These are phyloP conservation scores for Sporothrix brasiliensis DNA, from an alignment of 2,329 filamentous ascomycete species.

Conservation along the genomic window DNA sequence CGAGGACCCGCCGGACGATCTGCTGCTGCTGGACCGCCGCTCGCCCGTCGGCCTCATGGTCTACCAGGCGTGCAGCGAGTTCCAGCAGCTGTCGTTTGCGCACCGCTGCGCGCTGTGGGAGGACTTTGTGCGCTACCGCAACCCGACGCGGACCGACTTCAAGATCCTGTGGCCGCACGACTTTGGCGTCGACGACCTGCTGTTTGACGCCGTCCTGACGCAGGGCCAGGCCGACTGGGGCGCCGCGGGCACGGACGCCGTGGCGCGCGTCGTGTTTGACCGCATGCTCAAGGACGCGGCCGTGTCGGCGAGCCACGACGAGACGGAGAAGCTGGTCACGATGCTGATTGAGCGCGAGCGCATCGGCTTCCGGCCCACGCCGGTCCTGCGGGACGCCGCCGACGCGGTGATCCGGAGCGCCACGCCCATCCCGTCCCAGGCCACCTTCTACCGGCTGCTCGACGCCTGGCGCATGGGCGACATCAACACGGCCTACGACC, in stretches of 20 bases:
- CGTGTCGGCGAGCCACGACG: slow-evolving; percentile 33
- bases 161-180: slow-evolving; percentile 57
- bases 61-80: slow-evolving; percentile 76
- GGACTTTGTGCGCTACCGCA: slow-evolving; percentile 76
- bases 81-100: slow-evolving; percentile 76
- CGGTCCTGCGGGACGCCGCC: slow-evolving; percentile 19
- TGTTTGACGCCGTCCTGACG: slow-evolving; percentile 61
- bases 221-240: slow-evolving; percentile 57
- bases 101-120: slow-evolving; percentile 80
- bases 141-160: slow-evolving; percentile 69
- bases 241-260: background rate
- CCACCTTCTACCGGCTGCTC: slow-evolving; percentile 59
- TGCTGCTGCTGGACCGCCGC: slow-evolving; percentile 67
- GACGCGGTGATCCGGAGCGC: slow-evolving; percentile 30
- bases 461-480: slow-evolving; percentile 92
- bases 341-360: slow-evolving; percentile 34
- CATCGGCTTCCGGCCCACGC: slow-evolving; percentile 32
- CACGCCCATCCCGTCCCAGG: slow-evolving; percentile 46
- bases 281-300: slow-evolving; percentile 30
- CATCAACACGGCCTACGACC: slow-evolving; percentile 86
- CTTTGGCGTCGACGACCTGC: slow-evolving; percentile 49
- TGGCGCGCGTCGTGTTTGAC: slow-evolving; percentile 32
- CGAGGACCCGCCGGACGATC: slow-evolving; percentile 51
- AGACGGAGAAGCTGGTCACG: slow-evolving; percentile 33
- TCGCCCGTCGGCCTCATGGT: slow-evolving; percentile 84